A percentile compares a stretch with the other conserved stretches of the same genome.
phyloP scores from a whole-genome alignment of 768 basidiomycete genomes.

The Paxillus rubicundulus region DNA sequence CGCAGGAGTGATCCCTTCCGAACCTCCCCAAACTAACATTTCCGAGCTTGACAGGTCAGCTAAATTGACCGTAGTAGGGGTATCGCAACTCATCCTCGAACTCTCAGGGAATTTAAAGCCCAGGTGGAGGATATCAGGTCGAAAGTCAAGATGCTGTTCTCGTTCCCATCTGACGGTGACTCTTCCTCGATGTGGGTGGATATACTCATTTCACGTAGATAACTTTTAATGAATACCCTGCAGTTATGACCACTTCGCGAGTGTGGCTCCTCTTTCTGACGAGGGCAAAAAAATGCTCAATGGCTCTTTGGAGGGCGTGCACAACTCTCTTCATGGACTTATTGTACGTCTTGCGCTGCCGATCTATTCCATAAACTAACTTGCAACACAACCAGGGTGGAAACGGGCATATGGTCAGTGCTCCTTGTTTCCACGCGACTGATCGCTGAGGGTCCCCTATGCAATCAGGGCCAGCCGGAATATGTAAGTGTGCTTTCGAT shows the following conservation, averaged over 20 bases:
- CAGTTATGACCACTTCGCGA: conserved; percentile 31
- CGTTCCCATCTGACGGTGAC: conserved; percentile 13
- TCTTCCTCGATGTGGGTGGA: conserved; percentile 8
- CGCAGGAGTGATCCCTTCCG: conserved; percentile 7
- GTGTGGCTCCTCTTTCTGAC: conserved; percentile 19
- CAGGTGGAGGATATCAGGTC: conserved; percentile 10
- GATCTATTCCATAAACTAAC: background rate
- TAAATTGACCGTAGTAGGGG: background rate
- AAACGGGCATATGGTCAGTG: conserved; percentile 27
- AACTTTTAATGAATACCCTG: background rate
- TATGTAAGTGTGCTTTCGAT: conserved; percentile 16
- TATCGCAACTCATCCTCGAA: background rate
- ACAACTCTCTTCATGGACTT: conserved; percentile 17
- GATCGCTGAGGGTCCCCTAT: background rate
- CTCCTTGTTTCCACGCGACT: background rate
- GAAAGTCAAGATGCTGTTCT: conserved; percentile 21
- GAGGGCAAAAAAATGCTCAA: conserved; percentile 6
- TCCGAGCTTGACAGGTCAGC: conserved; percentile 14
- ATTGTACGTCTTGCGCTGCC: conserved; percentile 12
- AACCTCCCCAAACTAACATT: conserved; percentile 10
- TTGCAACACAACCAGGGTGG: conserved; percentile 15
- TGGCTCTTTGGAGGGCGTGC: conserved; percentile 24
- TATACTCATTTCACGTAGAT: background rate
- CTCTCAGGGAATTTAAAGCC: conserved; percentile 16
- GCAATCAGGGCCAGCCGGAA: conserved; percentile 16